These are phyloP conservation scores for Arthrobotrys pseudoclavata DNA, from an alignment of 2,329 filamentous ascomycete genomes.

Conservation along the genomic window DNA sequence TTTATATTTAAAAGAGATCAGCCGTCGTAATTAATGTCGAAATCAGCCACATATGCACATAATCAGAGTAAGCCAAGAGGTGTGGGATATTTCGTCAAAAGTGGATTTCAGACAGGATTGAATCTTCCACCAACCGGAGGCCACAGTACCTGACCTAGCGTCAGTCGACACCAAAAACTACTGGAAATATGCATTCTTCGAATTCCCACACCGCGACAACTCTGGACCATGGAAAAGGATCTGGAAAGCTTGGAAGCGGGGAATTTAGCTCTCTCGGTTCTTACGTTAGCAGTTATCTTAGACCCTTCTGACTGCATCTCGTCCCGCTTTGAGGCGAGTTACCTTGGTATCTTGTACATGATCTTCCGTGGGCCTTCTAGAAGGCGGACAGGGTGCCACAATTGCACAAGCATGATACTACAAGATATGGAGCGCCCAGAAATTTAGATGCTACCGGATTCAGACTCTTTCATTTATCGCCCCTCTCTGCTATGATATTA, in stretches of 20 bases:
- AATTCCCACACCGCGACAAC: slow-evolving; percentile 28
- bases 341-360: slow-evolving; percentile 34
- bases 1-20: slow-evolving; percentile 33
- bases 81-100: slow-evolving; percentile 21
- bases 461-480: too few species aligned
- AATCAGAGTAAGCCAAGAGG: slow-evolving; percentile 22
- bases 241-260: slow-evolving; percentile 32
- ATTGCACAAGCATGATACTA: not conserved
- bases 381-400: slow-evolving; percentile 15
- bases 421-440: too few species aligned
- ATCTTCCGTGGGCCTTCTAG: slow-evolving; percentile 17
- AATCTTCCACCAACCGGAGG: slow-evolving; percentile 59
- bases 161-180: slow-evolving; percentile 21
- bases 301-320: slow-evolving; percentile 32
- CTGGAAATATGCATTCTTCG: slow-evolving; percentile 14
- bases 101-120: slow-evolving; percentile 24
- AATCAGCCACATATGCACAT: slow-evolving; percentile 26
- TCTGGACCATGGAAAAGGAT: slow-evolving; percentile 24
- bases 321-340: slow-evolving; percentile 32
- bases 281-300: slow-evolving; percentile 18
- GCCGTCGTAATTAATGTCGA: slow-evolving; percentile 29
- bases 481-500: not conserved
- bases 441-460: too few species aligned
- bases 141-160: slow-evolving; percentile 1
- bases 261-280: slow-evolving; percentile 39